Percentiles rank a stretch among this genome's conserved stretches.
These are phyloP conservation scores for Tritrichomonas musculus DNA, from an alignment of 208 protist species.

Conservation along the genomic window DNA sequence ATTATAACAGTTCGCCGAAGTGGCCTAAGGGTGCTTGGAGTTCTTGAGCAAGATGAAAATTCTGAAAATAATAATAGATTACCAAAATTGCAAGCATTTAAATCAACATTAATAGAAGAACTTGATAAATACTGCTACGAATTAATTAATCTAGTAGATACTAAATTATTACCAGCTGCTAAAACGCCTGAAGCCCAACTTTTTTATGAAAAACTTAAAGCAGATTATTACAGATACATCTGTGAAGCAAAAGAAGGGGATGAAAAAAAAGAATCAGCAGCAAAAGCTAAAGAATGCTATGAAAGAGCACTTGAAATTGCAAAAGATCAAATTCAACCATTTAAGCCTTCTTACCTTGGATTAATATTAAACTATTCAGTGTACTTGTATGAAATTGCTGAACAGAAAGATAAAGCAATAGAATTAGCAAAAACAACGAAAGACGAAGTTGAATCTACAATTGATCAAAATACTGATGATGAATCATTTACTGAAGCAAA, in stretches of 20 bases:
- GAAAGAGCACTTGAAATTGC: constrained; percentile 40
- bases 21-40: constrained; percentile 75
- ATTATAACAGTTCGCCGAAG: constrained; percentile 92
- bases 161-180: constrained; percentile 76
- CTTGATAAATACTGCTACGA: constrained; percentile 55
- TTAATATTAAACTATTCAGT: constrained; percentile 66
- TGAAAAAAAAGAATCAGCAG: constrained; percentile 39
- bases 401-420: constrained; percentile 39
- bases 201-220: constrained; percentile 73
- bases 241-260: constrained; percentile 61
- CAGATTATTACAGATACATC: constrained; percentile 72
- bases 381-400: constrained; percentile 46
- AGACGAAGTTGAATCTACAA: constrained; percentile 59
- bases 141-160: constrained; percentile 79
- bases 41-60: constrained; percentile 55
- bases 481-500: constrained; percentile 65
- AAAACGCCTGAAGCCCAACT: constrained; percentile 57
- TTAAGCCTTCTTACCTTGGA: constrained; percentile 38
- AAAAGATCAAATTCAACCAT: neutral
- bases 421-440: constrained; percentile 44
- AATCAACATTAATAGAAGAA: constrained; percentile 25
- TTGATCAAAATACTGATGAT: constrained; percentile 61
- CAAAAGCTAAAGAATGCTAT: constrained; percentile 46
- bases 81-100: neutral
- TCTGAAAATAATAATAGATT: constrained; percentile 59